Base-by-base conservation (phyloP, 352 stramenopile species). In the Globisporangium ultimum region DNA sequence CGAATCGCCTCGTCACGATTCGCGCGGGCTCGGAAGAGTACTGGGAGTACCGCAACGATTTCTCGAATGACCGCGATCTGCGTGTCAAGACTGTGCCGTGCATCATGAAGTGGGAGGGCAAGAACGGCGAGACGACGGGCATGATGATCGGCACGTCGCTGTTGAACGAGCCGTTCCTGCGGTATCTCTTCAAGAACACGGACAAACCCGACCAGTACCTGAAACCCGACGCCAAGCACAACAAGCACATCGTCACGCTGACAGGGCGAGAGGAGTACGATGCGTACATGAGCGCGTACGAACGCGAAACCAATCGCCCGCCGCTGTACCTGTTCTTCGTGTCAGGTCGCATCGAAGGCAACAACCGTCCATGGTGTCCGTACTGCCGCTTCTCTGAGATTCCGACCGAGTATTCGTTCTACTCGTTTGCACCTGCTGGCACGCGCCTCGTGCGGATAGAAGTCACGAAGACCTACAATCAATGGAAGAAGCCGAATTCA, bases 381-480 rank as follows among this genome's bases (percentile, higher is more conserved):
- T 93, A 89, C 67, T 93, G 84, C 51, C 81, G 84, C 17, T 91
- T 76, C 63, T 87, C 78, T 5, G 78, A 93, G 60, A 58, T 90
- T 28, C 78, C 81, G 1, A 28, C 89, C 17, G 78, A 93, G 68
- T 91, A 87, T 53, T 71, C 70, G 0, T 93, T 91, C 61, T 86
- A 84, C 46, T 63, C 68, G n/a, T 90, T 84, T 38, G 84, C 84
- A 12, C 81, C 81, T 1, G 71, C 74, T 3, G 70, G 77, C 22
- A 60, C 84, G 0, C 66, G 74, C 13, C 60, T 93, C 48, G 66
- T 91, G 55, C 76, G 79, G 7, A 74, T 91, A 12, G 76, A 91
- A 57, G 82, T 91, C 14, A 72, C 81, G 1, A 61, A 72, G 50
- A 77, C 71, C 24, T 90, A 91, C 53, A 57, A 68, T 5, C 68